Conservation (phyloP, 768 basidiomycete species). For the Tephrocybe sp. region DNA sequence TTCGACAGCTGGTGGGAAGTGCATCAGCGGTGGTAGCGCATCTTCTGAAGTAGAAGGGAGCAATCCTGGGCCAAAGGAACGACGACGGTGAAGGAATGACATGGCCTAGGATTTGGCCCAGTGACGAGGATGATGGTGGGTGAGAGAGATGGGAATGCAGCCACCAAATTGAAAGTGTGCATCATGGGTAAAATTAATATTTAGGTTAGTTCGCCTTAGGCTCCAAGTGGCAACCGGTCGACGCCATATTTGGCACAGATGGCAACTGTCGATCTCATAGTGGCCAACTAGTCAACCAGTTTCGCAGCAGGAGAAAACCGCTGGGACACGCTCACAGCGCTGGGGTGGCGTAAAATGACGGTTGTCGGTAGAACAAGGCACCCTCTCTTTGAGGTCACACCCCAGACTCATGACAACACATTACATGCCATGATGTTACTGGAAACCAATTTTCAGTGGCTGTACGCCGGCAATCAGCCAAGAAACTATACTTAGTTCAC, state of each 20-base stretch:
- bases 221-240: conserved; percentile 13
- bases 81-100: conserved; percentile 19
- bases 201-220: background rate
- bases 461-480: conserved; percentile 14
- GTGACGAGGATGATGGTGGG: conserved; percentile 1
- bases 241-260: conserved; percentile 17
- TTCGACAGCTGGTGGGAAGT: conserved; percentile 21
- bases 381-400: background rate
- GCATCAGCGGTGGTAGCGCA: conserved; percentile 1
- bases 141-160: background rate
- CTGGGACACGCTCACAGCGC: too few relatives aligned
- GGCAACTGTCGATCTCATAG: conserved; percentile 16
- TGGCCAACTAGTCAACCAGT: background rate
- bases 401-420: background rate
- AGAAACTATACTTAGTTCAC: too few relatives aligned
- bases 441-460: conserved; percentile 11
- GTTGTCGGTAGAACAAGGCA: background rate
- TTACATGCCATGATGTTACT: too few relatives aligned
- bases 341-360: background rate
- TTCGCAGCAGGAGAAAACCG: background rate
- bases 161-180: background rate
- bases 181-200: conserved; percentile 11
- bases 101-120: conserved; percentile 5
- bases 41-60: conserved; percentile 5
- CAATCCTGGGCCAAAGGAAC: conserved; percentile 11